A percentile compares a stretch with the other conserved stretches of the same genome.
phyloP scores from a whole-genome alignment of 768 basidiomycete genomes.

The Mycena filopes region DNA sequence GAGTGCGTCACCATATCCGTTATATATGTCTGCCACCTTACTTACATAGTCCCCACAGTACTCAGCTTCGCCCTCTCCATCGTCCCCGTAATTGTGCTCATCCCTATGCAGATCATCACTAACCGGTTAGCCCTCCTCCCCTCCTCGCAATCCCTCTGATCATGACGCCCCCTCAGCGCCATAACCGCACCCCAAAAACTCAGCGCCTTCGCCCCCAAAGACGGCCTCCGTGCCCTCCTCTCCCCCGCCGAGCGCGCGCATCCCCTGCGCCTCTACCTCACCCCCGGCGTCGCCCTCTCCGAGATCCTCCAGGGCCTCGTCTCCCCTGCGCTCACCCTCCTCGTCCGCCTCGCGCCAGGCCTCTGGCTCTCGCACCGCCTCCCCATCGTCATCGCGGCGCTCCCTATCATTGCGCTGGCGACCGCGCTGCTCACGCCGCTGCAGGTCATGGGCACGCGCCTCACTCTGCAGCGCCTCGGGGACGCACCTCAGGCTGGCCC shows the following conservation, averaged over 20 bases:
- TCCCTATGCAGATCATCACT: slow-evolving; percentile 24
- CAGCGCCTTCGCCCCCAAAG: slow-evolving; percentile 14
- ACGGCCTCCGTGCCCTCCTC: slow-evolving; percentile 22
- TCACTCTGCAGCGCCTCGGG: slow-evolving; percentile 26
- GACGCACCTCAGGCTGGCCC: too few relatives aligned
- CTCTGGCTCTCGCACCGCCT: neutral
- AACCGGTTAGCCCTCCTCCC: slow-evolving; percentile 7
- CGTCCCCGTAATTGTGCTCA: slow-evolving; percentile 12
- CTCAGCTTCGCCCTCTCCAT: neutral
- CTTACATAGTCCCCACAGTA: neutral
- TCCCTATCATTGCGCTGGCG: slow-evolving; percentile 6
- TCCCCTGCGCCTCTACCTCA: slow-evolving; percentile 22
- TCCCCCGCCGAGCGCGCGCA: slow-evolving; percentile 24
- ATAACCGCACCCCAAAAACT: slow-evolving; percentile 27
- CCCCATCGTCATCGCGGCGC: neutral
- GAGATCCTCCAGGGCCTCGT: slow-evolving; percentile 10
- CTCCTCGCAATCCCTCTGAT: neutral
- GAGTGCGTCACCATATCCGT: neutral
- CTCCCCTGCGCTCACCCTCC: neutral
- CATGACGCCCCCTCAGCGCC: neutral
- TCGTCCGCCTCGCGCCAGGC: neutral
- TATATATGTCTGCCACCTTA: too few relatives aligned
- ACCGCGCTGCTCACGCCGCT: slow-evolving; percentile 23
- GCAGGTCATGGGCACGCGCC: slow-evolving; percentile 21
- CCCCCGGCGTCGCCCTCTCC: slow-evolving; percentile 24